Evolutionary conservation across 805 yeast genomes (phyloP).

Genomic region (Jamesozyma jinghongensis): DNA sequence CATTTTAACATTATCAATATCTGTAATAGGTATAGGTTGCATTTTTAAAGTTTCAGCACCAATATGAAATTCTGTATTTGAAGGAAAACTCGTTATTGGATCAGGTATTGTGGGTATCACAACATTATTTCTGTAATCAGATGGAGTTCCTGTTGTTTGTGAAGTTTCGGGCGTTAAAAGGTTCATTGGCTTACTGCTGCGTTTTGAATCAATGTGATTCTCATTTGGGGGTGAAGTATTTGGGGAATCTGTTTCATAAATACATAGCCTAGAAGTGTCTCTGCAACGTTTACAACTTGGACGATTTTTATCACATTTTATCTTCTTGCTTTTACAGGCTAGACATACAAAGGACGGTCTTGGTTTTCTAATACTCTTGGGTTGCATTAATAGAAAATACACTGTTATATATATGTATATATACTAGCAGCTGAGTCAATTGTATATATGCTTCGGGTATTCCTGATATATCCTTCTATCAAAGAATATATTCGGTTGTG

Average conservation of each 20-base stretch:
- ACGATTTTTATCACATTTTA: constrained; percentile 17
- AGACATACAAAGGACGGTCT: constrained; percentile 14
- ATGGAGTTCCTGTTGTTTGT: background rate
- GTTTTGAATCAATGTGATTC: background rate
- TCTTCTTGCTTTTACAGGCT: constrained; percentile 11
- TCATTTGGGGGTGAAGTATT: background rate
- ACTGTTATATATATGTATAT: too few relatives aligned
- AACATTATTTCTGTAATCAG: background rate
- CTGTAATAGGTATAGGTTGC: background rate
- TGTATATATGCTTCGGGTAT: too few relatives aligned
- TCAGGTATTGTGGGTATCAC: too few relatives aligned
- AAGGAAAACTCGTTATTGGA: too few relatives aligned
- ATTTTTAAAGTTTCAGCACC: background rate
- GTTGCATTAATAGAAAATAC: too few relatives aligned
- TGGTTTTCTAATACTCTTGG: constrained; percentile 4
- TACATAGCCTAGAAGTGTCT: constrained; percentile 7
- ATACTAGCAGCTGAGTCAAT: too few relatives aligned
- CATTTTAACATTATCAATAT: constrained; percentile 4
- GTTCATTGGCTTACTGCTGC: background rate
- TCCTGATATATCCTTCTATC: too few relatives aligned
- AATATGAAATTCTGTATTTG: too few relatives aligned
- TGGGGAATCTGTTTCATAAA: constrained; percentile 8
- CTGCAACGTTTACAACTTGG: constrained; percentile 16
- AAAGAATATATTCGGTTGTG: too few relatives aligned
- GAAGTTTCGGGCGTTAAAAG: background rate